A percentile compares a stretch with the other conserved stretches of the same genome.
Evolutionary conservation across 2,329 filamentous ascomycete species (phyloP).

Genomic region (Onygenales sp.): DNA sequence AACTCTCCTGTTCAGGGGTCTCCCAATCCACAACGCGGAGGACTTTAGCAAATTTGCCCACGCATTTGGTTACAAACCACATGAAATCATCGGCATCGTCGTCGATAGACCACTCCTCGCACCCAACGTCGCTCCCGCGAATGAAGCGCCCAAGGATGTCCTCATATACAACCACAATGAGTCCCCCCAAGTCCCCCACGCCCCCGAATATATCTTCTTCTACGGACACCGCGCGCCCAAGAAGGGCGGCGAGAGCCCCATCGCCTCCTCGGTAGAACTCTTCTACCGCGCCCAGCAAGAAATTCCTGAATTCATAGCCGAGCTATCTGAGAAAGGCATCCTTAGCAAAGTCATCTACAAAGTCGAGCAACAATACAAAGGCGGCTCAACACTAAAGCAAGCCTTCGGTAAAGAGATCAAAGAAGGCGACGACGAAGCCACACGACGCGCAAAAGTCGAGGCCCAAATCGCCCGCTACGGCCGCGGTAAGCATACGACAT

Average conservation of each 20-base stretch:
- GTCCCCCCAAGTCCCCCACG: constrained; percentile 37
- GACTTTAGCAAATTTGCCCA: constrained; percentile 38
- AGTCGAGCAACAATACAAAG: constrained; percentile 34
- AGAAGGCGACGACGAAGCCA: constrained; percentile 36
- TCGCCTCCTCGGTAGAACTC: constrained; percentile 41
- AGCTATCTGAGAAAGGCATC: constrained; percentile 33
- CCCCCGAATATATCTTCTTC: constrained; percentile 44
- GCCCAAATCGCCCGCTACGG: constrained; percentile 30
- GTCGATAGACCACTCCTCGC: constrained; percentile 37
- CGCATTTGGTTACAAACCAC: constrained; percentile 39
- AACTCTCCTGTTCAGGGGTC: constrained; percentile 25
- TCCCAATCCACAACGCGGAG: neutral
- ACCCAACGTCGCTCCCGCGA: constrained; percentile 39
- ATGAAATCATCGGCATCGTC: constrained; percentile 44
- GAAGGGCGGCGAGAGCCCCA: constrained; percentile 19
- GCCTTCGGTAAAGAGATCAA: constrained; percentile 41
- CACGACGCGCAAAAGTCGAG: constrained; percentile 36
- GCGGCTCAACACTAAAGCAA: constrained; percentile 38
- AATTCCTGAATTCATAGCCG: constrained; percentile 39
- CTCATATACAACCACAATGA: constrained; percentile 1
- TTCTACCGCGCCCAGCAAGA: constrained; percentile 37
- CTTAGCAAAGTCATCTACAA: constrained; percentile 36
- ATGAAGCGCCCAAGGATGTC: constrained; percentile 31
- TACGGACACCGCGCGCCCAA: constrained; percentile 20
- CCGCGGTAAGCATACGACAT: constrained; percentile 37